A percentile compares a stretch with the other conserved stretches of the same genome.
Conservation (phyloP, 1,284 basidiomycete genomes). For the Ustilago sp. region DNA sequence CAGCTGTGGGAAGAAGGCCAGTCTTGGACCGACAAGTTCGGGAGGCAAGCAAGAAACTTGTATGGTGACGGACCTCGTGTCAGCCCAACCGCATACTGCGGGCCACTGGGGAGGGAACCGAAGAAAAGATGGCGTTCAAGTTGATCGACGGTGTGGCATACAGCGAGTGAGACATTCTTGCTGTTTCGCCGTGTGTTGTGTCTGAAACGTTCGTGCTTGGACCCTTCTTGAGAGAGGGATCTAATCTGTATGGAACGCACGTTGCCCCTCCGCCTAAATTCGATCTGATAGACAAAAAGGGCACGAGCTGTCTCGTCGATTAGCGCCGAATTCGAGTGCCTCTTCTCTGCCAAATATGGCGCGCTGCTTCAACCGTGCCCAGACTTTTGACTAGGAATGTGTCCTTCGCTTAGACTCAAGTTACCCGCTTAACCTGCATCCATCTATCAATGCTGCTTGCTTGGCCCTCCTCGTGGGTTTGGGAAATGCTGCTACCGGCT, state of each 20-base stretch:
- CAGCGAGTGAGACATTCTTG: not conserved
- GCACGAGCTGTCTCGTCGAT: not conserved
- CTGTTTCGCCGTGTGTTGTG: not conserved
- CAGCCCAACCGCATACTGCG: not conserved
- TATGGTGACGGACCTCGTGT: not conserved
- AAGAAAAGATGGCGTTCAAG: slow-evolving; percentile 1
- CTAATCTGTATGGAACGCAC: not conserved
- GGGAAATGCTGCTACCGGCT: not conserved
- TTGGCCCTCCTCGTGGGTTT: not conserved
- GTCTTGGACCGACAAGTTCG: not conserved
- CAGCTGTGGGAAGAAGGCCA: not conserved
- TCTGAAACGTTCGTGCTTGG: not conserved
- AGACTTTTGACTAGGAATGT: slow-evolving; percentile 4
- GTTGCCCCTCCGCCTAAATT: slow-evolving; percentile 2
- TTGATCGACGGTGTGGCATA: slow-evolving; percentile 1
- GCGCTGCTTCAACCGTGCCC: not conserved
- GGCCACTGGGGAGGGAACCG: not conserved
- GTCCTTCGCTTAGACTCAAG: slow-evolving; percentile 2
- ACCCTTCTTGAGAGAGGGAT: not conserved
- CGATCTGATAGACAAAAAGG: not conserved
- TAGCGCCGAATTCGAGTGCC: slow-evolving; percentile 5
- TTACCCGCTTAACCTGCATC: slow-evolving; percentile 1
- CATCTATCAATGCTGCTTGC: slow-evolving; percentile 1
- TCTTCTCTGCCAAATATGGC: not conserved
- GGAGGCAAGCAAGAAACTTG: not conserved